Evolutionary conservation across 129 eudicot species (phyloP).

Genomic region (Lactuca saligna): DNA sequence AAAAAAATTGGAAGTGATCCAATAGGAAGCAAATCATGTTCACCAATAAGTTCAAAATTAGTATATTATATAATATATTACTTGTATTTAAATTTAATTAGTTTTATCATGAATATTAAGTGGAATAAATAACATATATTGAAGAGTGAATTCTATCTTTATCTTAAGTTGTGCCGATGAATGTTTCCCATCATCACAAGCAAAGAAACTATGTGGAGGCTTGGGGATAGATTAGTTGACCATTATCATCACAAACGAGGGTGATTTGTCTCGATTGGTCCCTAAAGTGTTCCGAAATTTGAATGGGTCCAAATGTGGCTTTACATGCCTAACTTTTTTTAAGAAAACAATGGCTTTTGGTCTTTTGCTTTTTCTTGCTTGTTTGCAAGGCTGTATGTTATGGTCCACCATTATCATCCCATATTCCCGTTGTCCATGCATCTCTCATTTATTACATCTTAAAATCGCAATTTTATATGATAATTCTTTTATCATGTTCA

Average conservation of each 20-base stretch:
- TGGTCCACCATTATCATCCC: slow-evolving; percentile 37
- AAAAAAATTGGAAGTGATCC: too few species aligned
- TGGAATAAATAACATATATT: too few species aligned
- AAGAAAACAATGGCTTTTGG: slow-evolving; percentile 13
- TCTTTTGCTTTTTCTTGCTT: slow-evolving; percentile 24
- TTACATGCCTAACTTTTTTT: slow-evolving; percentile 26
- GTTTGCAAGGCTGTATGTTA: slow-evolving; percentile 35
- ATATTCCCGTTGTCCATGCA: slow-evolving; percentile 20
- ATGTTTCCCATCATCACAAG: slow-evolving; percentile 27
- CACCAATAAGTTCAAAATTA: too few species aligned
- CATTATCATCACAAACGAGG: slow-evolving; percentile 29
- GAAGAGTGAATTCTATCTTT: neutral
- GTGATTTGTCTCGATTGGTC: slow-evolving; percentile 29
- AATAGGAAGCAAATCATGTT: too few species aligned
- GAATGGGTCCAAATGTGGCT: slow-evolving; percentile 38
- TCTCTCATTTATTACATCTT: slow-evolving; percentile 5
- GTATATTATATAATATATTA: too few species aligned
- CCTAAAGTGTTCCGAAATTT: slow-evolving; percentile 24
- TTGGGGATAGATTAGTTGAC: slow-evolving; percentile 19
- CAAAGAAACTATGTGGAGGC: slow-evolving; percentile 18
- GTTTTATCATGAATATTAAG: neutral
- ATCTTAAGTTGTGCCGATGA: slow-evolving; percentile 13
- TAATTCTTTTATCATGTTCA: neutral
- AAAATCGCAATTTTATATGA: neutral
- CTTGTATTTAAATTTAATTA: too few species aligned